These are phyloP conservation scores for Papilionanthe hybrid DNA, from an alignment of 116 monocot genomes.

Conservation along the genomic window DNA sequence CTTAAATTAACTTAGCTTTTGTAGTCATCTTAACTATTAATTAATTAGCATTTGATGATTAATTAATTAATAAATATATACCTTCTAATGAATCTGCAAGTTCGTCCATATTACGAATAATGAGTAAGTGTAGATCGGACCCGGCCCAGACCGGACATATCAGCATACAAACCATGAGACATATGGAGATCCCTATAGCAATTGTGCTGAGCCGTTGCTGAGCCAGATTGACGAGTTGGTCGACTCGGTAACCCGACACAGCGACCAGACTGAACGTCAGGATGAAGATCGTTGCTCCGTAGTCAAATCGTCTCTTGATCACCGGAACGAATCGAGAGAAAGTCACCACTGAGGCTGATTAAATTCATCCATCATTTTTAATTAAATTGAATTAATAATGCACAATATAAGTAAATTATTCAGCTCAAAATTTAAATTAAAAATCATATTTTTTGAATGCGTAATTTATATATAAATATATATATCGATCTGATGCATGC, in stretches of 20 bases:
- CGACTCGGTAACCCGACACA: constrained; percentile 64
- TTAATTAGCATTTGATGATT: neutral
- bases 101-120: constrained; percentile 53
- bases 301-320: constrained; percentile 54
- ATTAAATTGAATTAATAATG: neutral
- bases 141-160: constrained; percentile 71
- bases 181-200: constrained; percentile 47
- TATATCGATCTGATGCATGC: too few relatives aligned
- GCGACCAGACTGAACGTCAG: constrained; percentile 79
- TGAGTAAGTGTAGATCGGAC: constrained; percentile 45
- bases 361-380: neutral
- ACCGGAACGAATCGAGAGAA: constrained; percentile 64
- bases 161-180: constrained; percentile 27
- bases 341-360: constrained; percentile 56
- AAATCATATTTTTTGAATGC: neutral
- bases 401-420: neutral
- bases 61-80: neutral
- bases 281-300: constrained; percentile 71
- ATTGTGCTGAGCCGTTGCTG: constrained; percentile 52
- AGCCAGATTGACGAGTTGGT: constrained; percentile 37
- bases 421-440: neutral
- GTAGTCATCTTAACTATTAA: neutral
- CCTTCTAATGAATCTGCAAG: constrained; percentile 55
- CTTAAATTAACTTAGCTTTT: neutral
- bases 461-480: too few relatives aligned